phyloP scores from a whole-genome alignment of 2,329 filamentous ascomycete genomes.

The Claviceps fusiformis region DNA sequence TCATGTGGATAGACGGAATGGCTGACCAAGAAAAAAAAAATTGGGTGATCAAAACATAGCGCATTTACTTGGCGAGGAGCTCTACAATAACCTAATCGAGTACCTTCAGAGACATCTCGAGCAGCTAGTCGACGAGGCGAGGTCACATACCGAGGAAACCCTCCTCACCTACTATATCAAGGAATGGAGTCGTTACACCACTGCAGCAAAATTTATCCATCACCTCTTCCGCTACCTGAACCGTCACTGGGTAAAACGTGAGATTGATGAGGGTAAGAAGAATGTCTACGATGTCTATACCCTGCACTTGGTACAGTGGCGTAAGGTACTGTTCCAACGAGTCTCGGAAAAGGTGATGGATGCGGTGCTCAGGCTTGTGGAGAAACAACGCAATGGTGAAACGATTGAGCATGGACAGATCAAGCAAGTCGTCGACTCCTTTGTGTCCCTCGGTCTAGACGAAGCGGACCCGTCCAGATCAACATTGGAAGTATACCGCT shows the following conservation, averaged over 20 bases:
- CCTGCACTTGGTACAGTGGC: slow-evolving; percentile 90
- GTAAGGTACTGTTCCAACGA: slow-evolving; percentile 72
- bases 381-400: slow-evolving; percentile 94
- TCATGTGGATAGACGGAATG: neutral
- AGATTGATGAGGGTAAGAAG: slow-evolving; percentile 98
- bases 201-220: slow-evolving; percentile 92
- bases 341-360: slow-evolving; percentile 87
- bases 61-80: slow-evolving; percentile 86
- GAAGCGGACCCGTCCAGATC: slow-evolving; percentile 88
- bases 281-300: slow-evolving; percentile 98
- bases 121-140: slow-evolving; percentile 57
- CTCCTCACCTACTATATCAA: slow-evolving; percentile 86
- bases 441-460: slow-evolving; percentile 86
- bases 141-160: slow-evolving; percentile 76
- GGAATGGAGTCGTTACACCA: slow-evolving; percentile 93
- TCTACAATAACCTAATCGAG: slow-evolving; percentile 80
- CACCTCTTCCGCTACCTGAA: slow-evolving; percentile 95
- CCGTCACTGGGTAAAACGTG: slow-evolving; percentile 95
- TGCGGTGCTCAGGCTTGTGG: slow-evolving; percentile 84
- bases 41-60: slow-evolving; percentile 35
- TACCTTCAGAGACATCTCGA: slow-evolving; percentile 71
- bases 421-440: slow-evolving; percentile 92
- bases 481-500: slow-evolving; percentile 87
- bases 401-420: slow-evolving; percentile 96
- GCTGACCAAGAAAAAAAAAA: neutral